phyloP scores from a whole-genome alignment of 2,329 filamentous ascomycete genomes.

The Fusarium illudens region DNA sequence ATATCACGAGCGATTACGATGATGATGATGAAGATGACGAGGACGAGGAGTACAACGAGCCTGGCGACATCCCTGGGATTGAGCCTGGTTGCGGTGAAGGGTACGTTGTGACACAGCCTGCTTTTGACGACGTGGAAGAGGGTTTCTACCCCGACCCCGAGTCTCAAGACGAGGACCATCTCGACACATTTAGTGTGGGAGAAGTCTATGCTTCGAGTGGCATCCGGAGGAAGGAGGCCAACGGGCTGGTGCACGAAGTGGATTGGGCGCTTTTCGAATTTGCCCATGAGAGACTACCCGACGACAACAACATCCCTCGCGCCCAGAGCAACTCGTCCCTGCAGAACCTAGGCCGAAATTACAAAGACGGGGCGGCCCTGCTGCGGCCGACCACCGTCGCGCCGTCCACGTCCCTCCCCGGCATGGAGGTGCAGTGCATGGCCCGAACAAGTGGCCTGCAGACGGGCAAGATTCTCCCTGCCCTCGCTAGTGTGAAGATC shows the following conservation, averaged over 20 bases:
- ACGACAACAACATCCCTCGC: constrained; percentile 73
- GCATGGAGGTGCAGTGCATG: constrained; percentile 84
- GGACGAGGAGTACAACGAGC: constrained; percentile 64
- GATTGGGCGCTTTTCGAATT: constrained; percentile 95
- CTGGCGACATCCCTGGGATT: constrained; percentile 81
- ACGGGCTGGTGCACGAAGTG: constrained; percentile 85
- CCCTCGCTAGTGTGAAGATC: constrained; percentile 86
- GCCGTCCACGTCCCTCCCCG: constrained; percentile 70
- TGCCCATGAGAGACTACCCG: constrained; percentile 72
- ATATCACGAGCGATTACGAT: constrained; percentile 61
- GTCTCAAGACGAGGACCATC: constrained; percentile 79
- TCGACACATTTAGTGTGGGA: constrained; percentile 82
- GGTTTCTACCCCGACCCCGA: constrained; percentile 81
- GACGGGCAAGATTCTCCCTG: constrained; percentile 77
- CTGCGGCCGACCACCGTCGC: constrained; percentile 67
- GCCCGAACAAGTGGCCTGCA: constrained; percentile 88
- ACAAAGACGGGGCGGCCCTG: constrained; percentile 43
- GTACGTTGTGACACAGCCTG: constrained; percentile 88
- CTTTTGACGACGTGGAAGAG: constrained; percentile 84
- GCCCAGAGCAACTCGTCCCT: constrained; percentile 21
- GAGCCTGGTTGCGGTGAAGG: constrained; percentile 77
- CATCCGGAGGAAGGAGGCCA: constrained; percentile 76
- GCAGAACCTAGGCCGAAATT: constrained; percentile 8
- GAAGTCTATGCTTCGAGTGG: constrained; percentile 91
- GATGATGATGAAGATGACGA: constrained; percentile 64